Conservation (phyloP, 2,329 filamentous ascomycete genomes). For the Chaetoscypha palmicola region DNA sequence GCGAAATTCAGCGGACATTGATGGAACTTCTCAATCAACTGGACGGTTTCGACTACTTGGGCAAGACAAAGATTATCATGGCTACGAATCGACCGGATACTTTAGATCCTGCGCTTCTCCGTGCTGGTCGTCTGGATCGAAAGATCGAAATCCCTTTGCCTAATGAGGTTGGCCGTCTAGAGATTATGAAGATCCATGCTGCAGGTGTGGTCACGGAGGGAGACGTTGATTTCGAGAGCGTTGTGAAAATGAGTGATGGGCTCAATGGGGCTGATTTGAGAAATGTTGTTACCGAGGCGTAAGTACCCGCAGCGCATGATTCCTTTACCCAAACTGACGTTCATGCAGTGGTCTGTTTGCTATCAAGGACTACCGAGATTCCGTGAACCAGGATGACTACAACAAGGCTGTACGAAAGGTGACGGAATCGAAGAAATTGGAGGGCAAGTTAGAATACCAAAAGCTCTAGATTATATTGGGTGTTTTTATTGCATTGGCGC, state of each 20-base stretch:
- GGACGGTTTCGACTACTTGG: conserved; percentile 97
- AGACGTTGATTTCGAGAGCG: conserved; percentile 96
- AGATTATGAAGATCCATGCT: conserved; percentile 97
- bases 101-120: conserved; percentile 83
- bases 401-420: conserved; percentile 99
- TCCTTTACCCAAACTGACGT: no score
- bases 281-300: conserved; percentile 98
- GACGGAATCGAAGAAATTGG: conserved; percentile 93
- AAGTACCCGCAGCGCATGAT: conserved; percentile 38
- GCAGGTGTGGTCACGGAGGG: conserved; percentile 80
- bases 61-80: conserved; percentile 99
- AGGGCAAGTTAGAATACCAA: conserved; percentile 97
- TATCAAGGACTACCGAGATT: conserved; percentile 95
- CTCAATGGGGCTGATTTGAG: conserved; percentile 95
- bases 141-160: conserved; percentile 98
- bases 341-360: conserved; percentile 83
- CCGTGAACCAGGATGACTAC: conserved; percentile 97
- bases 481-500: conserved; percentile 23
- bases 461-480: conserved; percentile 57
- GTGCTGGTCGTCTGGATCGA: conserved; percentile 87
- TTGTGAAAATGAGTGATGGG: conserved; percentile 99
- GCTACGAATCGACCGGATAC: conserved; percentile 97
- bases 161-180: conserved; percentile 90
- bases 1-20: conserved; percentile 94
- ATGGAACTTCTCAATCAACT: conserved; percentile 99